Evolutionary conservation across 345 rosid species (phyloP).

Genomic region (Xanthoceras sorbifolium): DNA sequence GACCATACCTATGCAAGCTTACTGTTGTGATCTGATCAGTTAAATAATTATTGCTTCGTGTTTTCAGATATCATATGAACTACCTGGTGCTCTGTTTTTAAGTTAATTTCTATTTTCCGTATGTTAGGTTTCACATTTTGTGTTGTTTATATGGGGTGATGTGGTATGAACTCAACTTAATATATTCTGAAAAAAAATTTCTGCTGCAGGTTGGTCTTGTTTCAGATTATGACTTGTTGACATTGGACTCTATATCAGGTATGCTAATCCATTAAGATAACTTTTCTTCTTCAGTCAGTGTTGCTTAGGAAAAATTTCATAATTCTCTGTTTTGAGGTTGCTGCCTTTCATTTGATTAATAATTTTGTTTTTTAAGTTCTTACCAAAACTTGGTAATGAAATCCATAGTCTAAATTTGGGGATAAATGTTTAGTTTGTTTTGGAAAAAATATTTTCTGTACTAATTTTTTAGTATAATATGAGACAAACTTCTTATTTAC

Average conservation of each 20-base stretch:
- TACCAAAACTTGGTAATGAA: background rate
- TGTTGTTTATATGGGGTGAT: slow-evolving; percentile 10
- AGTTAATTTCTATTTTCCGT: slow-evolving; percentile 8
- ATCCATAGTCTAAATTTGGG: background rate
- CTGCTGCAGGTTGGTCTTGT: slow-evolving; percentile 88
- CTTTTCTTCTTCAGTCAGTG: background rate
- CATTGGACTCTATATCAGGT: slow-evolving; percentile 95
- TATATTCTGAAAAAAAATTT: too few species aligned
- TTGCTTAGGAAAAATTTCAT: background rate
- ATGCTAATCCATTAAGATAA: slow-evolving; percentile 23
- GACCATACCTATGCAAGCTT: background rate
- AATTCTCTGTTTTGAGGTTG: background rate
- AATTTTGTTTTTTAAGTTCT: background rate
- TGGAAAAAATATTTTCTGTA: background rate
- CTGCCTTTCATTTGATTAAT: background rate
- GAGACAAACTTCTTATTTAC: background rate
- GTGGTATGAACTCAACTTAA: background rate
- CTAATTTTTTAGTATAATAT: background rate
- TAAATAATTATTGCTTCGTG: slow-evolving; percentile 4
- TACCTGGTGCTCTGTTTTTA: slow-evolving; percentile 5
- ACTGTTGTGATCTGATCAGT: background rate
- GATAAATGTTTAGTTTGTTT: background rate
- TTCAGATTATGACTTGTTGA: slow-evolving; percentile 92
- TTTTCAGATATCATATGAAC: slow-evolving; percentile 8
- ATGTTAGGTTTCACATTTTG: background rate